Evolutionary conservation across 2,329 filamentous ascomycete species (phyloP), one percentile per base, ranked within the genome.

Genomic region (Scleromitrula shiraiana): DNA sequence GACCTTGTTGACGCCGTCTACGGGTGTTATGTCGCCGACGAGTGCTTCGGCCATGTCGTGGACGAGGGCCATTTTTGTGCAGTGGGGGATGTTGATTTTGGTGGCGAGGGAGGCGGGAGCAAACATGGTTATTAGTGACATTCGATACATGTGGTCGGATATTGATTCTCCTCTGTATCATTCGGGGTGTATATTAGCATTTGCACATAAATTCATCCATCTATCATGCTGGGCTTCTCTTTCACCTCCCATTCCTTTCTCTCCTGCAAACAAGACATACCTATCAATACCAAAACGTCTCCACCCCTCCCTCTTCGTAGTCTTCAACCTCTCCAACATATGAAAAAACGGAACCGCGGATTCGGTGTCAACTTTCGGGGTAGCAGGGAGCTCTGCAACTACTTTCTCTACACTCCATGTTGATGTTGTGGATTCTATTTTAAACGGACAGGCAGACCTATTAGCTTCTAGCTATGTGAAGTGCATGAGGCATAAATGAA

Each of bases 81-180:
- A 98, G 58, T 82, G 83, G 22, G 77, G 69, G 32, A 95, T 75
- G 64, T 97, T 85, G 61, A 97, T 74, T 32, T 77, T 77, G 0
- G 79, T 69, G 2, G 81, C 75, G 9, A 96, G 78, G 1, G 83
- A 70, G 0, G 86, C 75, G 2, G 93, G 91, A 2, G 88, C 89
- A 56, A 96, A 79, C 82, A 98, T 87, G 55, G 88, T 89, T 67
- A 98, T 88, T 58, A 98, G 78, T 41, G 90, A 88, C 93, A 98
- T 98, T 69, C 93, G 89, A 70, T 97, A 98, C 93, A 98, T 98
- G 75, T 98, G 93, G 70, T 98, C 93, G 46, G 88, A 78, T 63
- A 98, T 96, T 2, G 88, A 95, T 68, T 98, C 93, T 65, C 88
- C 85, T 50, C 76, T 82, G 4, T 8, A 38, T 53, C 7, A 1